Percentiles rank a stretch among this genome's conserved stretches.
Conservation (phyloP, 306 rosid genomes). For the Ammopiptanthus mongolicus region DNA sequence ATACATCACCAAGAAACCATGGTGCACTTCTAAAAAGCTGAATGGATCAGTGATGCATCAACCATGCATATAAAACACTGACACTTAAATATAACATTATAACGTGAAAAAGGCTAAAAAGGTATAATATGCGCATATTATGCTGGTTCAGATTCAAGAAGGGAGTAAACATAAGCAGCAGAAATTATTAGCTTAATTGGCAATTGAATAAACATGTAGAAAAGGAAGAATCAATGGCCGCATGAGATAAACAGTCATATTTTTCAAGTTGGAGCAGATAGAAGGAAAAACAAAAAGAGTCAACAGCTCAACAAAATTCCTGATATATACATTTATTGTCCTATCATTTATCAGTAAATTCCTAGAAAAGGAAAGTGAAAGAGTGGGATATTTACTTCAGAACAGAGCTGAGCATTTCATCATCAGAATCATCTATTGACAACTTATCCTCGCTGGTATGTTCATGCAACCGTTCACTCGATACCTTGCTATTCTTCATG, state of each 20-base stretch:
- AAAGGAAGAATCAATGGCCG: not conserved
- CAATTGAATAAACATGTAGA: not conserved
- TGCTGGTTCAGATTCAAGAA: not conserved
- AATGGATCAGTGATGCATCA: not conserved
- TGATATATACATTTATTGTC: not conserved
- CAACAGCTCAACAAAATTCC: not conserved
- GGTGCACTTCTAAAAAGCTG: not conserved
- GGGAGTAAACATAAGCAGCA: not conserved
- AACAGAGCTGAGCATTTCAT: constrained; percentile 44
- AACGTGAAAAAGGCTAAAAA: not conserved
- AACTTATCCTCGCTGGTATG: constrained; percentile 3
- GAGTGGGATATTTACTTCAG: constrained; percentile 39
- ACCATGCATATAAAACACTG: not conserved
- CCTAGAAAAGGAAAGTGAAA: not conserved
- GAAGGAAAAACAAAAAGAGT: not conserved
- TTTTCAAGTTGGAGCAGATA: not conserved
- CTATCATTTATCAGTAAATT: constrained; percentile 1
- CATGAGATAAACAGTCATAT: not conserved
- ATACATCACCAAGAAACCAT: not conserved
- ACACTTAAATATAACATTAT: not conserved
- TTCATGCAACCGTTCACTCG: constrained; percentile 29
- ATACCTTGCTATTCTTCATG: constrained; percentile 5
- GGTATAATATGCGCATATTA: not conserved
- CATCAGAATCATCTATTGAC: constrained; percentile 36
- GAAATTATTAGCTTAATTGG: not conserved